These are phyloP conservation scores for Ogataea angusta DNA, from an alignment of 805 yeast genomes.

Conservation along the genomic window DNA sequence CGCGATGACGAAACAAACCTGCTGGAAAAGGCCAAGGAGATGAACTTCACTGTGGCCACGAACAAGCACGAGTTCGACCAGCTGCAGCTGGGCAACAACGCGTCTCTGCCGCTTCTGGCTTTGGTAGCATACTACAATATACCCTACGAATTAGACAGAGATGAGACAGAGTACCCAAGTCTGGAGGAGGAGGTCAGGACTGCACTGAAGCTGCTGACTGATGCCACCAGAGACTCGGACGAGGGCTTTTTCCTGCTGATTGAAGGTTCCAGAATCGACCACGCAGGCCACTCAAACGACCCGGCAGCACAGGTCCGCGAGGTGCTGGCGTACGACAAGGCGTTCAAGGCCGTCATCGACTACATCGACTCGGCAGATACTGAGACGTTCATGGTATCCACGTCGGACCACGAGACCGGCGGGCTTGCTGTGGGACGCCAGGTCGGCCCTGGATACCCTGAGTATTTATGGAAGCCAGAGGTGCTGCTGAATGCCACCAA, in stretches of 20 bases:
- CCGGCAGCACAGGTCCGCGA: conserved; percentile 94
- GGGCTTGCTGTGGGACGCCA: conserved; percentile 89
- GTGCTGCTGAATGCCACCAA: conserved; percentile 65
- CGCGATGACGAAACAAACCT: conserved; percentile 70
- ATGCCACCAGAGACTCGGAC: conserved; percentile 69
- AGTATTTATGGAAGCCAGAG: conserved; percentile 84
- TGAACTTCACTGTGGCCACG: conserved; percentile 67
- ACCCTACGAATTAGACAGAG: conserved; percentile 82
- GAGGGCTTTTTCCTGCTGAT: conserved; percentile 82
- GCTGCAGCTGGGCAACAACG: conserved; percentile 55
- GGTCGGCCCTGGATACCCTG: conserved; percentile 66
- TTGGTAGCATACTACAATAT: conserved; percentile 73
- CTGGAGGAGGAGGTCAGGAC: conserved; percentile 73
- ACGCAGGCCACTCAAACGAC: conserved; percentile 92
- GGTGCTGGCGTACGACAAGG: conserved; percentile 81
- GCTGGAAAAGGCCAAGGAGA: conserved; percentile 54
- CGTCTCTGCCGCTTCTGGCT: conserved; percentile 72
- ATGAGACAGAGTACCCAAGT: conserved; percentile 60
- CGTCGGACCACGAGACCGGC: conserved; percentile 96
- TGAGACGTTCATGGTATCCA: conserved; percentile 76
- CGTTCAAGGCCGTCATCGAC: conserved; percentile 69
- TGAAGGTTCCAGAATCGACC: conserved; percentile 93
- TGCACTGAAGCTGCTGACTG: conserved; percentile 65
- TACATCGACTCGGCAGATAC: conserved; percentile 65
- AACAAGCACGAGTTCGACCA: conserved; percentile 57